Evolutionary conservation across 2,329 filamentous ascomycete genomes (phyloP), one percentile per base, ranked within the genome.

Genomic region (Monilinia aucupariae): DNA sequence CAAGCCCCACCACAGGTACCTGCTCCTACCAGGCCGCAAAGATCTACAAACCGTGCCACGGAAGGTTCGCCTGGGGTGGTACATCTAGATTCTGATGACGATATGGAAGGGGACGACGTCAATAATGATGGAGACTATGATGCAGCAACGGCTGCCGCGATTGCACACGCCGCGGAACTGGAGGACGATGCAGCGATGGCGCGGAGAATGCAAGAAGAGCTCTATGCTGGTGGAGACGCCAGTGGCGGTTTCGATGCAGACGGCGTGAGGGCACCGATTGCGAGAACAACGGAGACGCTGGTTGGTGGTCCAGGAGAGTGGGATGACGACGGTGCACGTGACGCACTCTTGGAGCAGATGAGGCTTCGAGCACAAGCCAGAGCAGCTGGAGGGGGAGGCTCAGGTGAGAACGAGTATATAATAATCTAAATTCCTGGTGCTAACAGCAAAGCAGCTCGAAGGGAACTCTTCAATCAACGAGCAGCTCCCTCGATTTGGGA

Each of bases 111-210:
- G 62, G 80, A 79, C 27, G 71, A 75, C 53, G 67, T 68, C 65
- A 72, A 77, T 72, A 75, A 73, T 55, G 74, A 78, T 45, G 75
- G 68, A 13, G 65, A 67, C 15, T 73, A 75, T 37, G 65, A 65
- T 8, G 61, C 58, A n/a, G 58, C 67, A 34, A 59, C 54, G 5
- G 69, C 69, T 45, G 68, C 69, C 22, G 76, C 75, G 34, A 76
- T 81, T 47, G 77, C 77, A 12, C 77, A 76, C 39, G 76, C 75
- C 5, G 84, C 82, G 20, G 80, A 86, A 52, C 85, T 89, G 68
- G 92, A 97, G 67, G 92, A 96, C 71, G 94, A 99, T 72, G 92
- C 91, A 59, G 92, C 90, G 50, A 93, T 97, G 86, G 94, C 94
- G 8, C 85, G 92, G 74, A 85, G 90, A 63, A 76, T 99, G 64